Percentiles rank a stretch among this genome's conserved stretches.
These are phyloP conservation scores for Phytopythium litorale DNA, from an alignment of 352 stramenopile genomes.

Conservation along the genomic window DNA sequence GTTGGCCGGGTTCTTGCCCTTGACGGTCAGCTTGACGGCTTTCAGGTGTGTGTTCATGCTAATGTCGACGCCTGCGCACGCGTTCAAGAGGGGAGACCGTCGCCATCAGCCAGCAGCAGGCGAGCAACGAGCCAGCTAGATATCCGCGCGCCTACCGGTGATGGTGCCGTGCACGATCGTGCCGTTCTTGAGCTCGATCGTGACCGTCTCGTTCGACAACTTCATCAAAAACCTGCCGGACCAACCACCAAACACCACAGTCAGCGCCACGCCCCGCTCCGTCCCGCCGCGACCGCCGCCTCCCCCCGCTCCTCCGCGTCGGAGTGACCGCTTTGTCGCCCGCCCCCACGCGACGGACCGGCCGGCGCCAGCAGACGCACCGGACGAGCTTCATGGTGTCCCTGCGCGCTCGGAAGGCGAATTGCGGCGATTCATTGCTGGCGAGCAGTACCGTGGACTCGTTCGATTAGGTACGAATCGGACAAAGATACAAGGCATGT, in stretches of 20 bases:
- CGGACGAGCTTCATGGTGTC: slow-evolving; percentile 39
- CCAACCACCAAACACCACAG: neutral
- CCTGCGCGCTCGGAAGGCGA: slow-evolving; percentile 1
- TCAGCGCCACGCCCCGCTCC: neutral
- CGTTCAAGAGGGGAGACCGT: slow-evolving; percentile 1
- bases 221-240: slow-evolving; percentile 96
- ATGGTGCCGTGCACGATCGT: slow-evolving; percentile 99
- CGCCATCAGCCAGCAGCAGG: neutral
- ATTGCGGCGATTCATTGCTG: slow-evolving; percentile 6
- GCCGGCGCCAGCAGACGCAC: slow-evolving; percentile 16
- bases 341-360: neutral
- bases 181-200: slow-evolving; percentile 99
- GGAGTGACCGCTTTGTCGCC: neutral
- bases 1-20: slow-evolving; percentile 96
- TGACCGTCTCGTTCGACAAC: slow-evolving; percentile 98
- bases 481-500: neutral
- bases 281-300: neutral
- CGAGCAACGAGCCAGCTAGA: no score
- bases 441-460: neutral
- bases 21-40: slow-evolving; percentile 97
- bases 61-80: slow-evolving; percentile 92
- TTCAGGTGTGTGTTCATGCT: slow-evolving; percentile 99
- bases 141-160: slow-evolving; percentile 50
- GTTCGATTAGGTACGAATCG: neutral
- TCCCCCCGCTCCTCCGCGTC: neutral